These are phyloP conservation scores for Diutina mesorugosa DNA, from an alignment of 1,139 yeast genomes.

Conservation along the genomic window DNA sequence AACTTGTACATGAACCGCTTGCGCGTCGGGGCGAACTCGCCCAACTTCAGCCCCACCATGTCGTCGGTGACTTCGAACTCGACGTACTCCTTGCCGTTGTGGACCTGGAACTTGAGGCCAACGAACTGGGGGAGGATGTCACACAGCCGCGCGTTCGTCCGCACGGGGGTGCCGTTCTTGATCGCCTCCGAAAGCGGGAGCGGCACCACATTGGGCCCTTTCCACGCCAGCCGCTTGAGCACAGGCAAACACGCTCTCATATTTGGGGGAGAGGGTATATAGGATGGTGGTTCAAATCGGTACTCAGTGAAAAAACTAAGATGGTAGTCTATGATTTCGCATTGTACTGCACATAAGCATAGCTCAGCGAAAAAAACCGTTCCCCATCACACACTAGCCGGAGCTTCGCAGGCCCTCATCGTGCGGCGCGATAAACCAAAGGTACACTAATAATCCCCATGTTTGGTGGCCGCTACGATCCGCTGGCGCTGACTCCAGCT, in stretches of 20 bases:
- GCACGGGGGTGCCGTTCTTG: slow-evolving; percentile 68
- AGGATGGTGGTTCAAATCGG: background rate
- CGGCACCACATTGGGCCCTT: slow-evolving; percentile 92
- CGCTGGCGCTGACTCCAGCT: background rate
- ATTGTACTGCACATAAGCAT: background rate
- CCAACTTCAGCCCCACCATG: slow-evolving; percentile 95
- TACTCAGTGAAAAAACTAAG: background rate
- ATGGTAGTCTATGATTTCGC: background rate
- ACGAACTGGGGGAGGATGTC: slow-evolving; percentile 93
- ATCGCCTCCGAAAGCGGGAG: slow-evolving; percentile 80
- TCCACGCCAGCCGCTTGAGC: slow-evolving; percentile 68
- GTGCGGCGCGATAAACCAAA: background rate
- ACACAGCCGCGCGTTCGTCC: slow-evolving; percentile 91
- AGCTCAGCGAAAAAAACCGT: background rate
- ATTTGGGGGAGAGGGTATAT: background rate
- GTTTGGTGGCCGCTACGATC: background rate
- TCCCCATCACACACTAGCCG: background rate
- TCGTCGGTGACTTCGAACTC: slow-evolving; percentile 81
- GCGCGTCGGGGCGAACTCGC: slow-evolving; percentile 91
- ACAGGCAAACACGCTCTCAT: slow-evolving; percentile 50
- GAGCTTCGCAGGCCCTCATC: background rate
- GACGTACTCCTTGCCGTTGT: slow-evolving; percentile 90
- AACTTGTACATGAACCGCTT: slow-evolving; percentile 77
- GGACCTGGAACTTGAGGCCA: slow-evolving; percentile 86
- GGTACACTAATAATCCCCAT: background rate